phyloP scores from a whole-genome alignment of 148 eudicot species.

The Camellia lanceoleosa region DNA sequence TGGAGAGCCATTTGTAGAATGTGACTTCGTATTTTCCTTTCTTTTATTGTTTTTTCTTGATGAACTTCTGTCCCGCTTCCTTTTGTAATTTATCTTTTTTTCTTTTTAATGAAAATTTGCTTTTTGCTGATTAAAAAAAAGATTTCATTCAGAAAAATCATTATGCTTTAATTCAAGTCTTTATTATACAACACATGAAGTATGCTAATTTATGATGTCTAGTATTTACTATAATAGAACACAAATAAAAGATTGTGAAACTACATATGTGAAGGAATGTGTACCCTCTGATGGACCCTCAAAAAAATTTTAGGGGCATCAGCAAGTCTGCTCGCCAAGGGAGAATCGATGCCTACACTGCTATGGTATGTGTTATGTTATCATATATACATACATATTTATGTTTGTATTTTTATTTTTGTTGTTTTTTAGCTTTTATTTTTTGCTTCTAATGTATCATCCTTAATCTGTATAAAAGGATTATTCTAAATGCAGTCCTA shows the following conservation, averaged over 20 bases:
- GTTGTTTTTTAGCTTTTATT: not conserved
- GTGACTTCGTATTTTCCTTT: no score
- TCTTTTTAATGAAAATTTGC: no score
- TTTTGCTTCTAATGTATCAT: not conserved
- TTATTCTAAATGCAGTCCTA: not conserved
- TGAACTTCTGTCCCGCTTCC: no score
- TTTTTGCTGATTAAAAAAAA: no score
- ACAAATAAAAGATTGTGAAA: not conserved
- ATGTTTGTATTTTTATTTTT: no score
- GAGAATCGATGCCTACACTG: conserved; percentile 46
- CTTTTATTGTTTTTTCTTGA: no score
- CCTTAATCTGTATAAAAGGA: not conserved
- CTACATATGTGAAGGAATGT: no score
- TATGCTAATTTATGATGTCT: not conserved
- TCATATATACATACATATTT: no score
- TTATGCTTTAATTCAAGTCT: no score
- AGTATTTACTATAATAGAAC: not conserved
- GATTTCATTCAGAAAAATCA: no score
- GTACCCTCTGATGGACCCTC: not conserved
- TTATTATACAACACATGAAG: not conserved
- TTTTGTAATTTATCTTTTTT: no score
- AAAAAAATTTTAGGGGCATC: conserved; percentile 30
- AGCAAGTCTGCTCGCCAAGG: conserved; percentile 41
- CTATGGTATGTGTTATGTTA: conserved; percentile 30
- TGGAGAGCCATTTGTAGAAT: no score